Percentiles rank a stretch among this genome's conserved stretches.
Evolutionary conservation across 768 basidiomycete genomes (phyloP).

Genomic region (Lyophyllum semitale): DNA sequence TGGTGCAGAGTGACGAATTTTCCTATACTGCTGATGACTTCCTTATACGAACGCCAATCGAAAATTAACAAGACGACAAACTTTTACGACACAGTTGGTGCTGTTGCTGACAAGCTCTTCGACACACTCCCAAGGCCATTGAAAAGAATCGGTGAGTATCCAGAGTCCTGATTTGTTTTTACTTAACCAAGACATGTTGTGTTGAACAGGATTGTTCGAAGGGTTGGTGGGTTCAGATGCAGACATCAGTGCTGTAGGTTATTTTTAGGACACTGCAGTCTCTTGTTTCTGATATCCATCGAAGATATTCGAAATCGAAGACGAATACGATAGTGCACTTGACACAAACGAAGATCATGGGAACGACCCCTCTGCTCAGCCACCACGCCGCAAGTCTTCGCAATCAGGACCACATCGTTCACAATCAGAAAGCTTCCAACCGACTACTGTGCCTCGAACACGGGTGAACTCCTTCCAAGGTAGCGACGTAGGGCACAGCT

Average conservation of each 20-base stretch:
- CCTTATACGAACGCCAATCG: constrained; percentile 84
- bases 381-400: constrained; percentile 14
- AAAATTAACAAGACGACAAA: constrained; percentile 64
- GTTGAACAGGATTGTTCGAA: constrained; percentile 68
- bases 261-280: neutral
- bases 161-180: neutral
- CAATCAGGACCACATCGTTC: neutral
- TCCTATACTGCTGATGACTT: constrained; percentile 78
- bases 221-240: constrained; percentile 70
- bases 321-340: constrained; percentile 62
- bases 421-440: constrained; percentile 4
- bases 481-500: constrained; percentile 36
- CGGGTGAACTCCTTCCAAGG: constrained; percentile 48
- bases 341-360: constrained; percentile 43
- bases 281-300: neutral
- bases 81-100: constrained; percentile 73
- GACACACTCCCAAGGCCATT: constrained; percentile 78
- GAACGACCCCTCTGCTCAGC: constrained; percentile 25
- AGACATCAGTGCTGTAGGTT: constrained; percentile 73
- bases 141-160: constrained; percentile 66
- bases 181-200: neutral
- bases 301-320: constrained; percentile 81
- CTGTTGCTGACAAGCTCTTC: constrained; percentile 66
- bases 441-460: constrained; percentile 29
- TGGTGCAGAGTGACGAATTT: constrained; percentile 71